A percentile compares a stretch with the other conserved stretches of the same genome.
phyloP scores from a whole-genome alignment of 2,329 filamentous ascomycete species.

The Ophiostoma sp. region DNA sequence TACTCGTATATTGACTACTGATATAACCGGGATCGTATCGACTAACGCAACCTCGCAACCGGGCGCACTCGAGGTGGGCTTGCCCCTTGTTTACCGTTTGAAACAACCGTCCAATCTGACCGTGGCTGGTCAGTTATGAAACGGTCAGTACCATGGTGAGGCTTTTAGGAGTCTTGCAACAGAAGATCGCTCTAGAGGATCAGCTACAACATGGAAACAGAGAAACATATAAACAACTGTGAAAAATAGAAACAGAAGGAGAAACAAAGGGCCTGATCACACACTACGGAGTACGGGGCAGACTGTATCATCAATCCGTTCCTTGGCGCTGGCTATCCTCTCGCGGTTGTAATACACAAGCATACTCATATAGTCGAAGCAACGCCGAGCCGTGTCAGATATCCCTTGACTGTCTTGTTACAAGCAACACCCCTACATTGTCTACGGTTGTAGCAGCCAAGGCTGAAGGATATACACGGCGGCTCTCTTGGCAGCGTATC shows the following conservation, averaged over 20 bases:
- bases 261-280: not conserved
- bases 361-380: no score
- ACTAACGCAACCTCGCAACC: not conserved
- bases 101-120: conserved; percentile 10
- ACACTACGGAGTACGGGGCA: not conserved
- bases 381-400: no score
- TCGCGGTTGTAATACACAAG: no score
- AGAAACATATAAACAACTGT: not conserved
- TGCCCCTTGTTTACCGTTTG: not conserved
- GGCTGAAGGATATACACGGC: no score
- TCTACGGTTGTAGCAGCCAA: no score
- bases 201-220: conserved; percentile 4
- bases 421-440: no score
- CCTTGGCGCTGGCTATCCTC: no score
- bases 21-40: no score
- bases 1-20: not conserved
- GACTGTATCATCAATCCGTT: no score
- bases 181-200: not conserved
- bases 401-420: no score
- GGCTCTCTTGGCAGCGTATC: no score
- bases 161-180: not conserved
- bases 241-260: no score
- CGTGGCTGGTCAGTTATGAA: conserved; percentile 4
- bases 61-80: conserved; percentile 10
- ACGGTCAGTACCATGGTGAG: not conserved